A percentile compares a stretch with the other conserved stretches of the same genome.
phyloP scores from a whole-genome alignment of 306 rosid species.

The Medicago ruthenica region DNA sequence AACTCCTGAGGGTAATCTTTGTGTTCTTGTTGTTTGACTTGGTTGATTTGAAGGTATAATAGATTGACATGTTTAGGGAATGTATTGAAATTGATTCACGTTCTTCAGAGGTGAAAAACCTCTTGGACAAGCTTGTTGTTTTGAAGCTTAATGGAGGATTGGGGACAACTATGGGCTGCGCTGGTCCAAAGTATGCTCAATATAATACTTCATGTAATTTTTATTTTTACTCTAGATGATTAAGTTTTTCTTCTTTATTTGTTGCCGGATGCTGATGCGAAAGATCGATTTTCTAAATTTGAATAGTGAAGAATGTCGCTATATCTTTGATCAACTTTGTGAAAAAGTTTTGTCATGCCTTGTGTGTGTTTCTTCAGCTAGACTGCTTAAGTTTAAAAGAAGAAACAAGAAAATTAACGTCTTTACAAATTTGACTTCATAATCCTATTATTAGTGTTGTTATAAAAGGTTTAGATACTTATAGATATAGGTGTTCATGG shows the following conservation, averaged over 20 bases:
- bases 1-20: constrained; percentile 62
- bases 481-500: constrained; percentile 23
- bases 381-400: constrained; percentile 4
- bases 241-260: constrained; percentile 19
- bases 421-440: neutral
- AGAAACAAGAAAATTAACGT: constrained; percentile 5
- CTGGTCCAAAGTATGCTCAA: constrained; percentile 84
- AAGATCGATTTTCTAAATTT: neutral
- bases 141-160: constrained; percentile 97
- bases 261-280: neutral
- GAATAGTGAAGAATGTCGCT: neutral
- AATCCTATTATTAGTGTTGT: constrained; percentile 30
- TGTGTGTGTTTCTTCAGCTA: constrained; percentile 20
- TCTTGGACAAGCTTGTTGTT: constrained; percentile 93
- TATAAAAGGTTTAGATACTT: constrained; percentile 28
- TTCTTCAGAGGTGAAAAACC: constrained; percentile 66
- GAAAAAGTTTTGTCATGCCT: neutral
- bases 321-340: constrained; percentile 7
- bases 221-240: constrained; percentile 21
- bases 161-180: constrained; percentile 97
- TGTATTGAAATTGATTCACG: constrained; percentile 51
- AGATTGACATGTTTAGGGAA: neutral
- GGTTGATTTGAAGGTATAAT: constrained; percentile 20
- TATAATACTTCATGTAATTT: neutral
- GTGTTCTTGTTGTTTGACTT: neutral